phyloP scores from a whole-genome alignment of 2,329 filamentous ascomycete genomes.

The Xylaria sp. region DNA sequence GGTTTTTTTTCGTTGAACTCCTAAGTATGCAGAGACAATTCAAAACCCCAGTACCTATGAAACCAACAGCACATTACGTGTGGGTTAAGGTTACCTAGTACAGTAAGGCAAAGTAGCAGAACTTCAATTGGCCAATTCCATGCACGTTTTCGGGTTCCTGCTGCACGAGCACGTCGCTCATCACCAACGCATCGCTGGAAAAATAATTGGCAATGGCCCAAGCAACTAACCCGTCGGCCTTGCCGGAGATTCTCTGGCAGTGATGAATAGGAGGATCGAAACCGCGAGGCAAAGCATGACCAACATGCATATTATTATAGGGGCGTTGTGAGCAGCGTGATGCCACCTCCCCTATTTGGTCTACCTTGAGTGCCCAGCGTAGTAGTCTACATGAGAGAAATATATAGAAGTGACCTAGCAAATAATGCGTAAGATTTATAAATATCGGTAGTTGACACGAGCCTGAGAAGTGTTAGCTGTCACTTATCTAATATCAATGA shows the following conservation, averaged over 20 bases:
- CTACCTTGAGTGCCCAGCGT: background rate
- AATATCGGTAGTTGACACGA: too few species aligned
- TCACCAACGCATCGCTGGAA: background rate
- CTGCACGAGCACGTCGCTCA: background rate
- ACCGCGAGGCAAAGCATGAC: background rate
- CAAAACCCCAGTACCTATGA: background rate
- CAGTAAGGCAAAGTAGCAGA: background rate
- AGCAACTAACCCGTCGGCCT: background rate
- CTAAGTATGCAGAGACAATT: too few species aligned
- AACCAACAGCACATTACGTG: background rate
- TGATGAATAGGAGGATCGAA: too few species aligned
- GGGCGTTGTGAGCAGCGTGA: background rate
- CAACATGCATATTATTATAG: background rate
- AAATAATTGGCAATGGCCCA: background rate
- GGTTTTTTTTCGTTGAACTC: background rate
- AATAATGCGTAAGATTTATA: too few species aligned
- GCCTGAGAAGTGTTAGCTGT: too few species aligned
- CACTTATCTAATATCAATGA: too few species aligned
- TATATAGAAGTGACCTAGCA: background rate
- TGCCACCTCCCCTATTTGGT: background rate
- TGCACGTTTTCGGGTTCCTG: background rate
- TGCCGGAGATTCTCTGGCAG: background rate
- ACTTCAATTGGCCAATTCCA: background rate
- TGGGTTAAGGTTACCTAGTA: background rate
- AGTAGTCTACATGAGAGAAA: background rate